These are phyloP conservation scores for Leccinum longicurvipes DNA, from an alignment of 768 basidiomycete species.

Conservation along the genomic window DNA sequence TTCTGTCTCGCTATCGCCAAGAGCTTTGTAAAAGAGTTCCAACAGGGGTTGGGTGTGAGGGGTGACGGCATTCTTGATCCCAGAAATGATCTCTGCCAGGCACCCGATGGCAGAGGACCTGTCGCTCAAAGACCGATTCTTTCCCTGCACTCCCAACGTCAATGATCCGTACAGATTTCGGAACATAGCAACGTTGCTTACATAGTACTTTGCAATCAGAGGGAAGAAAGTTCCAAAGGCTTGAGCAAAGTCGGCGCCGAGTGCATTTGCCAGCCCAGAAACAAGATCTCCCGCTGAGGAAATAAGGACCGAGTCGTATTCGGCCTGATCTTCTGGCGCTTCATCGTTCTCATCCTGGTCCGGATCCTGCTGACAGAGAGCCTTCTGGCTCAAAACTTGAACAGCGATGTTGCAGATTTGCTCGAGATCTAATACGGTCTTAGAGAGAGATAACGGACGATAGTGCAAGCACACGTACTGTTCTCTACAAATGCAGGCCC, in stretches of 20 bases:
- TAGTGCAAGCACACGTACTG: constrained; percentile 45
- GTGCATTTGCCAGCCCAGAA: constrained; percentile 76
- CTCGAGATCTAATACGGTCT: constrained; percentile 55
- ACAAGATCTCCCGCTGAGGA: constrained; percentile 94
- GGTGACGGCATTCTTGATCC: constrained; percentile 84
- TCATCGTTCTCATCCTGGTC: constrained; percentile 88
- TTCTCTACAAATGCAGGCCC: constrained; percentile 83
- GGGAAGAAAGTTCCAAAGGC: constrained; percentile 88
- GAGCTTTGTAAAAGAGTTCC: constrained; percentile 79
- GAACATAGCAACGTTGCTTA: constrained; percentile 38
- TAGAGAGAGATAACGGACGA: neutral
- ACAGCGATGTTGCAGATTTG: constrained; percentile 75
- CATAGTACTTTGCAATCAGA: constrained; percentile 88
- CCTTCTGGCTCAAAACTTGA: constrained; percentile 90
- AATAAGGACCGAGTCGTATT: constrained; percentile 95
- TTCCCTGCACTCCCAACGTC: constrained; percentile 49
- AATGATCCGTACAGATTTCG: neutral
- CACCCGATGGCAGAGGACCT: constrained; percentile 91
- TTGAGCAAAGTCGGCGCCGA: constrained; percentile 80
- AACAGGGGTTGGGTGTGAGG: constrained; percentile 79
- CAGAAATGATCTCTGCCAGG: constrained; percentile 92
- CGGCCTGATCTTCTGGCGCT: constrained; percentile 85
- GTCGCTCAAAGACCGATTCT: constrained; percentile 84
- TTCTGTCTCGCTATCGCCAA: constrained; percentile 84
- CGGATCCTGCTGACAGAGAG: constrained; percentile 94